Evolutionary conservation across 345 rosid species (phyloP), one percentile per base, ranked within the genome.

Genomic region (Ricinus communis): DNA sequence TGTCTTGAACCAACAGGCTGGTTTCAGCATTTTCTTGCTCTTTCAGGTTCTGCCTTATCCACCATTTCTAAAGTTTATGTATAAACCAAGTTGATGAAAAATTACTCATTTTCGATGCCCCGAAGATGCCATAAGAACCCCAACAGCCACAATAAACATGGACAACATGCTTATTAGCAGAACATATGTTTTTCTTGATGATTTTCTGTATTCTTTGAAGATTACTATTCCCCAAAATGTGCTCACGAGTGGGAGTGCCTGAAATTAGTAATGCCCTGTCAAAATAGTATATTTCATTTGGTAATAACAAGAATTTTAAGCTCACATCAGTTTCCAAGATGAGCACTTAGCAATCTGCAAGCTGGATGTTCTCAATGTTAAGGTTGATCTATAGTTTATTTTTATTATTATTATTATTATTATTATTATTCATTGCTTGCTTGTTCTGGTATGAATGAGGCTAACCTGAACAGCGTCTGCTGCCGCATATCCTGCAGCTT

Each of bases 161-260:
- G 65, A 75, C 55, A 91, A 61, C 97, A 93, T 93, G 50, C 83
- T 24, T 21, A 70, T 66, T n/a, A 93, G 91, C 76, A 92, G 71
- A 49, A 77, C 38, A 71, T 93, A 93, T 28, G 98, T 93, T 81
- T 79, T 84, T 61, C 84, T 70, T 0, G 97, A 89, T 8, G 98
- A 93, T 77, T 69, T 93, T 28, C 90, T 72, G 79, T 91, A 93
- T 81, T 93, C 98, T 72, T 97, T 97, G 56, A 91, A 93, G 59
- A 93, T 52, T n/a, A 93, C 43, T 51, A 93, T 74, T 4, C 97
- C 98, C 97, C 96, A 93, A 64, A 93, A 91, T 7, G 98, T 93
- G 86, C 97, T 93, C 68, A 93, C 98, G 18, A 93, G 87, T 13
- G 97, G 97, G 67, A 93, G 97, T 74, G 97, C 96, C 98, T 93